Evolutionary conservation across 2,329 filamentous ascomycete species (phyloP).

Genomic region (Diaporthe batatas): DNA sequence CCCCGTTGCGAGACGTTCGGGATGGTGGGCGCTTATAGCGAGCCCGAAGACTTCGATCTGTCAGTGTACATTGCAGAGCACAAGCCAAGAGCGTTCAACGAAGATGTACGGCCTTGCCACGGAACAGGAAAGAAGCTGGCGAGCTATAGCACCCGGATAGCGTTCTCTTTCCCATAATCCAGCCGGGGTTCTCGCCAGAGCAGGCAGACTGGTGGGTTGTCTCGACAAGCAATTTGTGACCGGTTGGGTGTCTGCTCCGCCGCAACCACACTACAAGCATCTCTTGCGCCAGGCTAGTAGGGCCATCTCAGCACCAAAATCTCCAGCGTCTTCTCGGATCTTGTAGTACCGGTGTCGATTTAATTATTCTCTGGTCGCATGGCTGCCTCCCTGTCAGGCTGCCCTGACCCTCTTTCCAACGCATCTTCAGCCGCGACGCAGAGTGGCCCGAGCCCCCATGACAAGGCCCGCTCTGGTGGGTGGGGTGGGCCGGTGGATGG

Average conservation of each 20-base stretch:
- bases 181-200: conserved; percentile 22
- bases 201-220: conserved; percentile 34
- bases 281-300: conserved; percentile 4
- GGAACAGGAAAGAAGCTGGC: neutral
- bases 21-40: neutral
- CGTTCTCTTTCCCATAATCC: conserved; percentile 21
- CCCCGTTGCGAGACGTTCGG: neutral
- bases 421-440: conserved; percentile 24
- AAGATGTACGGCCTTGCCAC: neutral
- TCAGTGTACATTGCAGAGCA: neutral
- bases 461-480: conserved; percentile 6
- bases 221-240: conserved; percentile 17
- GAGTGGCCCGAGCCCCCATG: conserved; percentile 28
- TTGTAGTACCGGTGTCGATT: conserved; percentile 25
- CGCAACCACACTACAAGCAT: neutral
- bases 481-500: conserved; percentile 17
- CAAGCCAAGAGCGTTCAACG: neutral
- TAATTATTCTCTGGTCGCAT: conserved; percentile 27
- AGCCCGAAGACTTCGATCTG: neutral
- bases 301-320: neutral
- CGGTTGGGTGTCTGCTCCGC: neutral
- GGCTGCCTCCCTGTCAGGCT: conserved; percentile 3
- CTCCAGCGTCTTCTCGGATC: conserved; percentile 12
- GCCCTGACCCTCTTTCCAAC: conserved; percentile 9
- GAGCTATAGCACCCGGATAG: conserved; percentile 26